Base-by-base conservation (phyloP, 2,329 filamentous ascomycete genomes). In the Trichoderma citrinoviride region DNA sequence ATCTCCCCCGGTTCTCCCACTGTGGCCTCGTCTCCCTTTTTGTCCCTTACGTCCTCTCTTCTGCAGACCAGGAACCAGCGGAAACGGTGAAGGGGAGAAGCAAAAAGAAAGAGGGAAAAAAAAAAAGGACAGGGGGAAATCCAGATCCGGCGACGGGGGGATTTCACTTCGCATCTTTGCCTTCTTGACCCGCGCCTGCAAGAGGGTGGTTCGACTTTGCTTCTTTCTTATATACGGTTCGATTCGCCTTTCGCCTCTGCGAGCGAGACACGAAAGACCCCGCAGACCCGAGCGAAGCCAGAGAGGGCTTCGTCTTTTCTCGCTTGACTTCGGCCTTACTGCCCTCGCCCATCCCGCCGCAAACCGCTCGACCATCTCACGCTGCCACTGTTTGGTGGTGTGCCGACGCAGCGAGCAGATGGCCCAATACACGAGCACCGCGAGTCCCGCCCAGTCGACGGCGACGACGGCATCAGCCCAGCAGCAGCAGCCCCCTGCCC, bases 311-410 rank as follows among this genome's bases (percentile, higher is more conserved):
- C 44, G 56, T 60, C 40, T 55, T 40, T 27, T 5, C 47, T 52
- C 64, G 64, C 64, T 66, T 66, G 49, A 66, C 67, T 68, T 68
- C 68, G 66, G 68, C 66, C 64, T 33, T 66, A 61, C 49, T 69
- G 67, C 67, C 73, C 73, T 75, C 69, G 58, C 67, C 27, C 68
- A 67, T 75, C 71, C 76, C 75, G 76, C 73, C 68, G 71, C 76
- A 73, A 77, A 73, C 76, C 75, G 75, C 74, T 19, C 71, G 19
- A 46, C 47, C 27, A 64, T 64, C 55, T 61, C 62, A 57, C 33
- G 33, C 33, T 37, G 33, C 56, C 62, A n/a, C 29, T 43, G 25
- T 19, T 8, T 50, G 19, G 46, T 37, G 41, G 46, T 52, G 41
- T 53, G 40, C 40, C 23, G 46, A 55, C 23, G 52, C 54, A 60